Conservation (phyloP, 2,329 filamentous ascomycete genomes). For the Gnomoniopsis smithogilvyi region DNA sequence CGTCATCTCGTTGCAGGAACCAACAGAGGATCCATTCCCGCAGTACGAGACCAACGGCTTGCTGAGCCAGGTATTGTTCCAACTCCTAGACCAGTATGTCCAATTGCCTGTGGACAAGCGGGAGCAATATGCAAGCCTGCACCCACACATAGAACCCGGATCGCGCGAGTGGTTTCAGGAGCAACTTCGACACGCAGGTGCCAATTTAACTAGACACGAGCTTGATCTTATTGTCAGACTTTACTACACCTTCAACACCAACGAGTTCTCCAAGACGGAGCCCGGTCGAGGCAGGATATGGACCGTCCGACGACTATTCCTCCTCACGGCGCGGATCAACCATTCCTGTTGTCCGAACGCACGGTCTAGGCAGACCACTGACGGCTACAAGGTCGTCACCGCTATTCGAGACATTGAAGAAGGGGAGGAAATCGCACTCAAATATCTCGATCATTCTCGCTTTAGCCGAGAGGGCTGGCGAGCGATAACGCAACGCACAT, state of each 20-base stretch:
- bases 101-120: not conserved
- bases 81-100: constrained; percentile 2
- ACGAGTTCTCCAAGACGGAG: not conserved
- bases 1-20: constrained; percentile 6
- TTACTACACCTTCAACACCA: constrained; percentile 10
- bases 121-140: not conserved
- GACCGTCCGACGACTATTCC: not conserved
- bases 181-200: not conserved
- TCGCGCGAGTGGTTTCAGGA: constrained; percentile 1
- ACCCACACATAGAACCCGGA: not conserved
- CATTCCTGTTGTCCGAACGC: constrained; percentile 7
- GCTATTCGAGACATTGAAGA: constrained; percentile 7
- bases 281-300: not conserved
- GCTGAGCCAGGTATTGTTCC: constrained; percentile 1
- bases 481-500: not conserved
- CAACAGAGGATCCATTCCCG: not conserved
- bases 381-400: constrained; percentile 2
- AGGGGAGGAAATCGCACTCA: constrained; percentile 3
- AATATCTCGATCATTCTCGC: constrained; percentile 3
- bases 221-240: not conserved
- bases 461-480: constrained; percentile 1
- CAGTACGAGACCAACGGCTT: not conserved
- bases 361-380: constrained; percentile 5
- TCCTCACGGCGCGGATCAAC: constrained; percentile 6
- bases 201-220: not conserved